Evolutionary conservation across 2,329 filamentous ascomycete genomes (phyloP).

Genomic region (Fusarium brachygibbosum): DNA sequence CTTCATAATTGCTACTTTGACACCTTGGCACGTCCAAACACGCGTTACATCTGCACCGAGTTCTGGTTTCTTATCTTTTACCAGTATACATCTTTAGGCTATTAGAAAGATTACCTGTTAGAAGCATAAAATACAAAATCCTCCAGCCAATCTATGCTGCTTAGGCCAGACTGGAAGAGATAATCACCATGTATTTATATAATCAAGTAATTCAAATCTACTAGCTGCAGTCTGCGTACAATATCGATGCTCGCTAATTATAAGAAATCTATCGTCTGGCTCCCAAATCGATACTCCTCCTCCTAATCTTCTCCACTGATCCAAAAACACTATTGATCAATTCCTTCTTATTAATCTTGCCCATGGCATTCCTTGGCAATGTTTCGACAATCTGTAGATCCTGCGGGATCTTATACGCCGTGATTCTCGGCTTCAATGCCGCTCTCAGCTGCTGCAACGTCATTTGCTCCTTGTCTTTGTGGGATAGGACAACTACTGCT

Average conservation of each 20-base stretch:
- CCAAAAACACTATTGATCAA: conserved; percentile 70
- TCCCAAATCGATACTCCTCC: conserved; percentile 12
- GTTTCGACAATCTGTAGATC: conserved; percentile 83
- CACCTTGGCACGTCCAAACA: background rate
- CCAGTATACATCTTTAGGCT: background rate
- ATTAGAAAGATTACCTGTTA: too few relatives aligned
- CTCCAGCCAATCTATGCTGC: too few relatives aligned
- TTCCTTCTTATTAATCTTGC: conserved; percentile 84
- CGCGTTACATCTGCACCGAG: background rate
- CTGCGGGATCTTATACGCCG: conserved; percentile 92
- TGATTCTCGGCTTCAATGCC: conserved; percentile 81
- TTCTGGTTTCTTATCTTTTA: background rate
- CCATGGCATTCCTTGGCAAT: conserved; percentile 96
- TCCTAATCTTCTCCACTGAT: conserved; percentile 6
- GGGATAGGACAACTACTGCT: conserved; percentile 81
- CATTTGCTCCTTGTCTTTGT: conserved; percentile 71
- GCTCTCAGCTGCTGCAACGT: conserved; percentile 76
- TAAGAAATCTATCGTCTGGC: background rate
- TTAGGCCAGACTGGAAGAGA: too few relatives aligned
- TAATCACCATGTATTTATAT: too few relatives aligned
- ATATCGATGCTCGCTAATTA: background rate
- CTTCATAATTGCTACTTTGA: too few relatives aligned
- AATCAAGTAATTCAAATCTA: background rate
- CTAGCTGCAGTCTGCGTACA: too few relatives aligned
- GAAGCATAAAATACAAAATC: too few relatives aligned